phyloP scores from a whole-genome alignment of 2,329 filamentous ascomycete species.

The Epichloe coenophiala region DNA sequence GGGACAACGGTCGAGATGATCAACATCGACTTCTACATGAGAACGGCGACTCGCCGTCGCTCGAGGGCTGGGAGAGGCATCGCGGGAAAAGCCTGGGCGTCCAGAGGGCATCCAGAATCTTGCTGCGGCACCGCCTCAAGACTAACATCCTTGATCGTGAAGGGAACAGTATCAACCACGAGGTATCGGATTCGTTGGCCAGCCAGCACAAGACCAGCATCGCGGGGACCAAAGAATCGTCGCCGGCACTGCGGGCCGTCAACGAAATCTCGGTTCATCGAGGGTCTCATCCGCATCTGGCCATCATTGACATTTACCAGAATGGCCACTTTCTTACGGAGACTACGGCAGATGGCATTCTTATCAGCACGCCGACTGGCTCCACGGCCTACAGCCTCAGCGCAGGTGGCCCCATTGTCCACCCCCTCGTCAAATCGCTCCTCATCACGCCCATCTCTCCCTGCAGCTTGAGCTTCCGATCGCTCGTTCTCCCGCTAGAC shows the following conservation, averaged over 20 bases:
- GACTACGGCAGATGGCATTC: constrained; percentile 87
- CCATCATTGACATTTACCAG: constrained; percentile 82
- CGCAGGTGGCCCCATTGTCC: constrained; percentile 83
- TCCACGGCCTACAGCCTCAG: constrained; percentile 94
- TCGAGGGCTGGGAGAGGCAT: constrained; percentile 53
- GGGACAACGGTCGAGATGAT: constrained; percentile 12
- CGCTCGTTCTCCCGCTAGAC: constrained; percentile 75
- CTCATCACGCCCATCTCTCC: constrained; percentile 91
- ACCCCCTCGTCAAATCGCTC: constrained; percentile 78
- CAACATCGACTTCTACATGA: neutral
- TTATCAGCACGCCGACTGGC: constrained; percentile 86
- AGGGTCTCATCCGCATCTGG: constrained; percentile 77
- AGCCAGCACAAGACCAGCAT: constrained; percentile 29
- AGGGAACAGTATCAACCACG: constrained; percentile 45
- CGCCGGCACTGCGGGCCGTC: constrained; percentile 53
- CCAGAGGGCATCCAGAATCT: constrained; percentile 60
- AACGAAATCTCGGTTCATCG: constrained; percentile 94
- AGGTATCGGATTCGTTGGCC: constrained; percentile 31
- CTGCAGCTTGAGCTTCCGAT: constrained; percentile 80
- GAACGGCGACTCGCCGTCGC: constrained; percentile 3
- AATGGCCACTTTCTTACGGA: constrained; percentile 84
- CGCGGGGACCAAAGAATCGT: constrained; percentile 20
- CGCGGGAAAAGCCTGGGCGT: constrained; percentile 72
- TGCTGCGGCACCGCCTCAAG: constrained; percentile 75
- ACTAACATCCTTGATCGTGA: constrained; percentile 69